These are phyloP conservation scores for Xylaria curta DNA, from an alignment of 495 filamentous ascomycete genomes.

Conservation along the genomic window DNA sequence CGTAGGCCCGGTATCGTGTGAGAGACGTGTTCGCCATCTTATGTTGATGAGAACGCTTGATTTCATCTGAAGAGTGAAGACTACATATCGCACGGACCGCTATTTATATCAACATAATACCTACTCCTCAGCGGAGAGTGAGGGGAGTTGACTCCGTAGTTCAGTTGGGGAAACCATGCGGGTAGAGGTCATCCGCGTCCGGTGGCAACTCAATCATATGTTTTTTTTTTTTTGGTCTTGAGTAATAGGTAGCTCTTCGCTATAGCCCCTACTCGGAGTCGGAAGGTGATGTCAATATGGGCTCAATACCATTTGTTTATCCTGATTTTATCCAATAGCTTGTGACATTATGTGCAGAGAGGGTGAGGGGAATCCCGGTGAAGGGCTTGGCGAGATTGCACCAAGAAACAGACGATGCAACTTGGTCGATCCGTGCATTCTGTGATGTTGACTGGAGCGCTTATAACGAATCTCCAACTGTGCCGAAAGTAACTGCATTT, in stretches of 20 bases:
- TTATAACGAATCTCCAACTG: background rate
- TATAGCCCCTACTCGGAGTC: background rate
- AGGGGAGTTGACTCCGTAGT: conserved; percentile 4
- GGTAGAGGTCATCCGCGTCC: conserved; percentile 1
- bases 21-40: conserved; percentile 20
- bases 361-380: conserved; percentile 18
- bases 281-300: conserved; percentile 8
- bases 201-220: background rate
- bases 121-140: background rate
- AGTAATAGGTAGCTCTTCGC: background rate
- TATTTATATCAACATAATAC: conserved; percentile 8
- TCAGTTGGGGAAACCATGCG: background rate
- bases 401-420: background rate
- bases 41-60: background rate
- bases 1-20: background rate
- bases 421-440: background rate
- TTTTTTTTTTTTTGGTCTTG: background rate
- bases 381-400: conserved; percentile 10
- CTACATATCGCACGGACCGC: background rate
- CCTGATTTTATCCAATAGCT: conserved; percentile 22
- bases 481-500: background rate
- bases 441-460: conserved; percentile 15
- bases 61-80: background rate
- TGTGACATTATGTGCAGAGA: background rate
- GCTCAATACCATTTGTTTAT: conserved; percentile 15